Evolutionary conservation across 495 filamentous ascomycete genomes (phyloP), one percentile per base, ranked within the genome.

Genomic region (Daldinia grandis): DNA sequence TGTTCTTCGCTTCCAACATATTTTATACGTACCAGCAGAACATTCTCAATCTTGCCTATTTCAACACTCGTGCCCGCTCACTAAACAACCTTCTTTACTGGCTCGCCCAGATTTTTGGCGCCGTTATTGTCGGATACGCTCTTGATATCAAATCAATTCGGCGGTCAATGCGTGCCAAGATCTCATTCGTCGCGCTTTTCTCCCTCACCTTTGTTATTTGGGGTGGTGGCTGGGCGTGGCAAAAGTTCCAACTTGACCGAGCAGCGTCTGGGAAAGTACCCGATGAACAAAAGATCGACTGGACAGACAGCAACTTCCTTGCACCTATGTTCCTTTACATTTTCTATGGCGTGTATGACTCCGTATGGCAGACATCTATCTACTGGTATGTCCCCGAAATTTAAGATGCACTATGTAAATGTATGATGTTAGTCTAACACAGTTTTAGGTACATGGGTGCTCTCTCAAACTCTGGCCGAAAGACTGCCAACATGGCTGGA

Each of bases 301-400:
- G 90, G 87, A 85, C 76, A 27, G 84, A 87, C 65, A 79, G 79
- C 15, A 85, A 87, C 38, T 97, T 89, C 79, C 80, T 92, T 47
- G 93, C 91, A 0, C 92, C 93, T 15, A 92, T 97, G 88, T 92
- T 97, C 76, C 80, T 97, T 64, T 97, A 95, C 82, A 91, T 98
- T 71, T 95, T 94, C 76, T 97, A 97, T 76, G 94, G 94, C 50
- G 90, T 97, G 73, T 95, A 90, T 69, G 94, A 97, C 75, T 91
- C 94, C 31, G 86, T 64, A 40, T 95, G 93, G 88, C 92, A 95
- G 79, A 93, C 92, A 10, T 89, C 84, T 74, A 89, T 93, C 44
- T 97, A 97, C 83, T 97, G 93, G 93, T 94, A 81, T 72, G 89
- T 83, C 24, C 14, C 17, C 4, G 27, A n/a, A 27, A 15, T 7